Evolutionary conservation across 2,329 filamentous ascomycete genomes (phyloP).

Genomic region (Colletotrichum godetiae): DNA sequence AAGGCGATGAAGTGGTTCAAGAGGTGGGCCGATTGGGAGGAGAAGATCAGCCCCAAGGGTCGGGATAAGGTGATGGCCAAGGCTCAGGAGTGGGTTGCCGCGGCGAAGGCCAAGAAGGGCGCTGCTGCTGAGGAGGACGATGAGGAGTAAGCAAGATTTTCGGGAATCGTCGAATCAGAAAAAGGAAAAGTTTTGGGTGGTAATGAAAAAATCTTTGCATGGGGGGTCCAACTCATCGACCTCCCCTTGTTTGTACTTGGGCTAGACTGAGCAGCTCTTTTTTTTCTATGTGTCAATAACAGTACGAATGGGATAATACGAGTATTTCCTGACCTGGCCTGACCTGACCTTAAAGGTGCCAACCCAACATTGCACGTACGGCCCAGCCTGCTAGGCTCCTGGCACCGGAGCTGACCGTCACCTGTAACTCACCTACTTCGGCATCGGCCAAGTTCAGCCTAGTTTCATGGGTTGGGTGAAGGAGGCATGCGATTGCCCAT

Average conservation of each 20-base stretch:
- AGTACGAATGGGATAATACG: conserved; percentile 9
- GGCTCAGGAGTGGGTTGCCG: conserved; percentile 76
- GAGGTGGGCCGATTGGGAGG: conserved; percentile 91
- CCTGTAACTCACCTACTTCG: not conserved
- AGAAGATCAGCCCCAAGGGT: conserved; percentile 62
- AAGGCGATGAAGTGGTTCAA: conserved; percentile 91
- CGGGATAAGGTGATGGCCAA: conserved; percentile 77
- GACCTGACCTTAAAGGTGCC: not conserved
- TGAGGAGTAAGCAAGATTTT: conserved; percentile 43
- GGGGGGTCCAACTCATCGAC: not conserved
- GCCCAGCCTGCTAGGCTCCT: not conserved
- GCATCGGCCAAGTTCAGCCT: not conserved
- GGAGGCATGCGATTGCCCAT: not conserved
- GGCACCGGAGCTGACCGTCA: not conserved
- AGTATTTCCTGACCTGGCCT: conserved; percentile 1
- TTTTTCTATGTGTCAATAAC: conserved; percentile 24
- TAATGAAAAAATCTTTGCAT: conserved; percentile 26
- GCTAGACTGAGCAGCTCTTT: conserved; percentile 7
- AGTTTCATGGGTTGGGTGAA: conserved; percentile 26
- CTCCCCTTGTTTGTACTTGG: conserved; percentile 13
- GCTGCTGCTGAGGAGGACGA: conserved; percentile 50
- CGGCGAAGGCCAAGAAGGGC: conserved; percentile 58
- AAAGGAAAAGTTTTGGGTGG: conserved; percentile 24
- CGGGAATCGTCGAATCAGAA: not conserved
- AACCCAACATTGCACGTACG: not conserved